Base-by-base conservation (phyloP, 192 early-diverging fungal species). In the Coemansia sp. region DNA sequence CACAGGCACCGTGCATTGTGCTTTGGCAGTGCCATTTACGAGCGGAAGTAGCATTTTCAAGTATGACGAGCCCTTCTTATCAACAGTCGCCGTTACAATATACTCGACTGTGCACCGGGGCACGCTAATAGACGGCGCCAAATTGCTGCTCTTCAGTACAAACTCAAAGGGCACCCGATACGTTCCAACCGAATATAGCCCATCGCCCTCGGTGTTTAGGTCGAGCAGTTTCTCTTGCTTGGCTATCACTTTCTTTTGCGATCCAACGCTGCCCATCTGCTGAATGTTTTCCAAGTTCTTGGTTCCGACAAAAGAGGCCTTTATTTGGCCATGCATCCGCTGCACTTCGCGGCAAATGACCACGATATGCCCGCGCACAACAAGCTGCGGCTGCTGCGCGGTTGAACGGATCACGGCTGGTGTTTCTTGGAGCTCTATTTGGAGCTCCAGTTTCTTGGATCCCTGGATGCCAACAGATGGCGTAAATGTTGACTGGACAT, bases 131-230 rank as follows among this genome's bases (percentile, higher is more conserved):
- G 61, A 37, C 9, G 68, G 68, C 40, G 13, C 15, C 40, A 43
- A 0, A 10, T 18, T 43, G 20, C 29, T 20, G 20, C 58, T 28
- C 21, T 13, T 9, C 15, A 70, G 4, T 8, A 20, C 31, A 49
- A 70, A 64, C 68, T 70, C 68, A n/a, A 70, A 70, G 13, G 68
- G 68, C 57, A 70, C 29, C 30, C 45, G 43, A 20, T 70, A 70
- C 2, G 61, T 59, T 15, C 55, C 68, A 2, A 59, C 34, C 16
- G 45, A 40, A n/a, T 35, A 64, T 0, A 26, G 23, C 2, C 43
- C 46, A 7, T 35, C n/a, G 15, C 9, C 13, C 18, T 13, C 15
- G 13, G 13, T 3, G 18, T 43, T 16, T 4, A 43, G 12, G 5
- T 67, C 33, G 15, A 67, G 55, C 3, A 26, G 12, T 45, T n/a